phyloP scores from a whole-genome alignment of 2,329 filamentous ascomycete genomes.

The Neocucurbitaria cava region DNA sequence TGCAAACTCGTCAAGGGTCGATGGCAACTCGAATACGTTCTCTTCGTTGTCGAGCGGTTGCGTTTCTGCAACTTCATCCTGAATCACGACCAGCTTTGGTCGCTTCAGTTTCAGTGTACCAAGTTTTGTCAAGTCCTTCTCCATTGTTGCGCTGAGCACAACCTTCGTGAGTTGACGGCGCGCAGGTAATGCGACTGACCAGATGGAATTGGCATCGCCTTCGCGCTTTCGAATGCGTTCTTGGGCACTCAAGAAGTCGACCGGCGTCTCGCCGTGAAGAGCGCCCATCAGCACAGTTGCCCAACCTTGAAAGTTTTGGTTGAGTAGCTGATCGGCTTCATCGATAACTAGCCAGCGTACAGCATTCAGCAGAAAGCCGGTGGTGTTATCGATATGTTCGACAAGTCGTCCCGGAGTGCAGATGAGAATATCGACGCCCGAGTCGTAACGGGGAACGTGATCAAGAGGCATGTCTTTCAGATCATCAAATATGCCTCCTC shows the following conservation, averaged over 20 bases:
- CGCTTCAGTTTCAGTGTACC: conserved; percentile 74
- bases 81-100: conserved; percentile 78
- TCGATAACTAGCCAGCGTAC: conserved; percentile 91
- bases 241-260: conserved; percentile 58
- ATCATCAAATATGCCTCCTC: conserved; percentile 48
- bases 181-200: conserved; percentile 41
- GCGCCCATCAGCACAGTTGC: conserved; percentile 71
- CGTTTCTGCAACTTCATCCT: conserved; percentile 54
- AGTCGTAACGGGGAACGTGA: conserved; percentile 70
- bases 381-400: conserved; percentile 85
- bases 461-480: conserved; percentile 57
- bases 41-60: conserved; percentile 34
- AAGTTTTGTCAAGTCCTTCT: conserved; percentile 80
- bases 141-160: conserved; percentile 91
- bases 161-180: conserved; percentile 72
- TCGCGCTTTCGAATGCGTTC: conserved; percentile 59
- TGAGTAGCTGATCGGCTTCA: conserved; percentile 89
- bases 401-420: conserved; percentile 92
- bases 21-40: conserved; percentile 64
- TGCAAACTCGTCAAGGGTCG: conserved; percentile 55
- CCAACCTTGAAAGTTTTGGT: conserved; percentile 94
- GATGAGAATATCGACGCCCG: conserved; percentile 85
- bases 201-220: conserved; percentile 42
- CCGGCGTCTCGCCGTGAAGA: conserved; percentile 59
- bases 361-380: conserved; percentile 78